These are phyloP conservation scores for Gryganskiella cystojenkinii DNA, from an alignment of 192 early-diverging fungal genomes.

Conservation along the genomic window DNA sequence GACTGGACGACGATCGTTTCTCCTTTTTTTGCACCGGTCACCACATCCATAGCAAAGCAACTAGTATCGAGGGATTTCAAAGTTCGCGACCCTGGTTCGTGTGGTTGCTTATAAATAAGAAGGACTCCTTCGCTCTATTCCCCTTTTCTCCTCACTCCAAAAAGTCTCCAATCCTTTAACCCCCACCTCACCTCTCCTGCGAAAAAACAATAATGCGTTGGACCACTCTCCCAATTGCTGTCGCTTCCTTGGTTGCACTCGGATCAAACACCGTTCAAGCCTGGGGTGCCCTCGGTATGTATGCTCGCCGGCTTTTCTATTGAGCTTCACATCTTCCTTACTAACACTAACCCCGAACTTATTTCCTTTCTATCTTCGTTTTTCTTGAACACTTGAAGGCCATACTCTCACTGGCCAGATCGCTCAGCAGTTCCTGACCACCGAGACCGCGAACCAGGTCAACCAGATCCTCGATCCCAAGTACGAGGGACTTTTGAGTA, in stretches of 20 bases:
- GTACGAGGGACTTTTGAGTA: constrained; percentile 45
- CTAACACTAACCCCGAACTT: not conserved
- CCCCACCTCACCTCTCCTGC: too few relatives aligned
- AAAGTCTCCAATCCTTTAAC: too few relatives aligned
- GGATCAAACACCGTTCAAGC: constrained; percentile 22
- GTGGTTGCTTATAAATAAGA: too few relatives aligned
- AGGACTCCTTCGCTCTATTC: too few relatives aligned
- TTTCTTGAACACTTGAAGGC: constrained; percentile 6
- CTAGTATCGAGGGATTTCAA: too few relatives aligned
- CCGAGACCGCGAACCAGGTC: constrained; percentile 25
- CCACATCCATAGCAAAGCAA: too few relatives aligned
- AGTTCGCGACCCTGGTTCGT: too few relatives aligned
- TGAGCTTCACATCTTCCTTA: too few relatives aligned
- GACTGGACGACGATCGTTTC: too few relatives aligned
- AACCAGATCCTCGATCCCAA: constrained; percentile 20
- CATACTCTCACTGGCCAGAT: constrained; percentile 54
- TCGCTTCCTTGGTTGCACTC: constrained; percentile 21
- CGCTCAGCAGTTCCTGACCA: constrained; percentile 53
- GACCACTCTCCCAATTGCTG: not conserved
- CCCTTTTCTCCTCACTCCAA: too few relatives aligned
- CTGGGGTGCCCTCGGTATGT: constrained; percentile 25
- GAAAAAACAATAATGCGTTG: constrained; percentile 18
- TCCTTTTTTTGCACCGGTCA: too few relatives aligned
- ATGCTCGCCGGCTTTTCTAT: too few relatives aligned
- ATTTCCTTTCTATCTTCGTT: not conserved